Evolutionary conservation across 768 basidiomycete species (phyloP), one percentile per base, ranked within the genome.

Genomic region (Calocybe gangraenosa): DNA sequence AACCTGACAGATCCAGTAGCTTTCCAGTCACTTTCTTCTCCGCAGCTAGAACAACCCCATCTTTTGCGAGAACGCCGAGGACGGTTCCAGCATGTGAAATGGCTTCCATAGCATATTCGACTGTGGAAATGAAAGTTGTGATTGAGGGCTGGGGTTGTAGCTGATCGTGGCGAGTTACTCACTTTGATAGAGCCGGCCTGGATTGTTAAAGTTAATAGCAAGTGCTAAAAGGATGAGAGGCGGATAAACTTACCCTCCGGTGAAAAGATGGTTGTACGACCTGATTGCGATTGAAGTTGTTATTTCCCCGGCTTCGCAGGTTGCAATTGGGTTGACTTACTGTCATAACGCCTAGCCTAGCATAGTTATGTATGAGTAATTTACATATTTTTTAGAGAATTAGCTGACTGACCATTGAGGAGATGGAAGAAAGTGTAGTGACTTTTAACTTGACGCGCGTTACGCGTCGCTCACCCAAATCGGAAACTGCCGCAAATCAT

Each of bases 41-140:
- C 5, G 87, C 93, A 0, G 90, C 93, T 2, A 95, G 74, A 7
- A 95, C 90, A 14, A 95, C 87, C 0, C 93, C 93, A 51, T 93
- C 88, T 56, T 82, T 87, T 21, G 92, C 91, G 21, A 94, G 76
- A 45, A 94, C 85, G 33, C 91, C 92, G n/a, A 95, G 79, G 36
- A 95, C 92, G 33, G 92, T 89, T 43, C 91, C 91, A 15, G 92
- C 92, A 58, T 93, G 88, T 21, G 93, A 96, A 74, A 98, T 97
- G 47, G 93, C 92, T 64, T 98, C 96, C 92, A 98, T 96, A 35
- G 95, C 95, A 79, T 99, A 99, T 72, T 99, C 95, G 73, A 98
- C 95, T 95, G 19, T 19, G 44, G 37, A 42, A 32, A 49, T 36
- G 36, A 39, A 32, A 40, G 42, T 37, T 48, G 28, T 19, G 28